Evolutionary conservation across 2,329 filamentous ascomycete genomes (phyloP).

Genomic region (Venturia aucupariae): DNA sequence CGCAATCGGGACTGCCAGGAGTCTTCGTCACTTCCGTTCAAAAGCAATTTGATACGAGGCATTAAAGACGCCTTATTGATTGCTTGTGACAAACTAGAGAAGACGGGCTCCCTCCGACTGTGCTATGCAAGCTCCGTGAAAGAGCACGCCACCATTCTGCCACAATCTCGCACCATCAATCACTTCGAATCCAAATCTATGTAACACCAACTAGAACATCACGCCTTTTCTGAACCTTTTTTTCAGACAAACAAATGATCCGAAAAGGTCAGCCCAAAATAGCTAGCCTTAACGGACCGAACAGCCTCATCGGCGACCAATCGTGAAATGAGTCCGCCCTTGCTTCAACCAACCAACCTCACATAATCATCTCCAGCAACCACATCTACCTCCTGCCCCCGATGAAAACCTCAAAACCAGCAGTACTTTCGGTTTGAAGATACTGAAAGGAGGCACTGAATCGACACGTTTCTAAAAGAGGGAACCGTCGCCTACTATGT

Average conservation of each 20-base stretch:
- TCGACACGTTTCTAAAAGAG: neutral
- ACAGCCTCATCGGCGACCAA: neutral
- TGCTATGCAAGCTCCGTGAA: no score
- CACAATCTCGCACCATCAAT: neutral
- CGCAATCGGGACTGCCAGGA: neutral
- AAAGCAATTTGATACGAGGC: neutral
- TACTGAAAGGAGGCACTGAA: no score
- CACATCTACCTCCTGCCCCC: no score
- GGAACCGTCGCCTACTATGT: no score
- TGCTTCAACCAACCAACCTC: neutral
- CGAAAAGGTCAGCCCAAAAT: neutral
- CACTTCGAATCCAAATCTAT: neutral
- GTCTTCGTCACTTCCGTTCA: neutral
- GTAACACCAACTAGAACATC: neutral
- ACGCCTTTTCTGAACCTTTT: neutral
- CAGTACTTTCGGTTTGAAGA: no score
- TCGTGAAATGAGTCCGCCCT: neutral
- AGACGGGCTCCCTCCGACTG: neutral
- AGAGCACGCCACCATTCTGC: neutral
- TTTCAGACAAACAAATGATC: neutral
- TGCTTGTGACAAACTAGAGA: neutral
- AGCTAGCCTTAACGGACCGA: neutral
- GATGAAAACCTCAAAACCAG: no score
- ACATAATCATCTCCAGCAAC: neutral
- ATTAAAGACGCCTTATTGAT: neutral